Evolutionary conservation across 2,329 filamentous ascomycete species (phyloP).

Genomic region (Sclerotinia glacialis): DNA sequence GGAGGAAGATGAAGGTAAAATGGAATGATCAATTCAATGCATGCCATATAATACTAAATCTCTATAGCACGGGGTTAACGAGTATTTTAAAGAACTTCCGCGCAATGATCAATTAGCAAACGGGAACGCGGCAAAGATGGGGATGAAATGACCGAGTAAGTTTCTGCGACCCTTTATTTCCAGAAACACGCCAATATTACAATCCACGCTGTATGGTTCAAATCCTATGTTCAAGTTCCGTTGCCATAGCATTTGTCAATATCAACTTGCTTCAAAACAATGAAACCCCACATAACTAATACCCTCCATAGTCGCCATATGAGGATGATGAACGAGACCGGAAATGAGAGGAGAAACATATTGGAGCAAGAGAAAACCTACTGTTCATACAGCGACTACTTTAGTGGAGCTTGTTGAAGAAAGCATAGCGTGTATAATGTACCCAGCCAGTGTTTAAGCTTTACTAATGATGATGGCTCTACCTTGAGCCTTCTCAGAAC

Average conservation of each 20-base stretch:
- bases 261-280: background rate
- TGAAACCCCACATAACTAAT: background rate
- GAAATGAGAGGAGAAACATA: background rate
- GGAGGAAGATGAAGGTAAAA: background rate
- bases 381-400: slow-evolving; percentile 1
- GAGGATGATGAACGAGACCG: background rate
- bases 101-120: background rate
- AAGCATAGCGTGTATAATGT: background rate
- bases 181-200: background rate
- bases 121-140: too few species aligned
- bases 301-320: background rate
- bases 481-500: background rate
- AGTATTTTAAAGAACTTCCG: background rate
- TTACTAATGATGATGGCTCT: background rate
- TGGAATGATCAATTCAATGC: background rate
- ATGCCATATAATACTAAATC: background rate
- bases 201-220: background rate
- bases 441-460: background rate
- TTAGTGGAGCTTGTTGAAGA: background rate
- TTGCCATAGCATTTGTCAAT: background rate
- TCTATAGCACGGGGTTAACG: background rate
- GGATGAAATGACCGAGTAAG: background rate
- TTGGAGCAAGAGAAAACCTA: background rate
- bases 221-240: background rate
- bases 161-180: background rate